Base-by-base conservation (phyloP, 2,329 filamentous ascomycete species). In the Coniella vitis region DNA sequence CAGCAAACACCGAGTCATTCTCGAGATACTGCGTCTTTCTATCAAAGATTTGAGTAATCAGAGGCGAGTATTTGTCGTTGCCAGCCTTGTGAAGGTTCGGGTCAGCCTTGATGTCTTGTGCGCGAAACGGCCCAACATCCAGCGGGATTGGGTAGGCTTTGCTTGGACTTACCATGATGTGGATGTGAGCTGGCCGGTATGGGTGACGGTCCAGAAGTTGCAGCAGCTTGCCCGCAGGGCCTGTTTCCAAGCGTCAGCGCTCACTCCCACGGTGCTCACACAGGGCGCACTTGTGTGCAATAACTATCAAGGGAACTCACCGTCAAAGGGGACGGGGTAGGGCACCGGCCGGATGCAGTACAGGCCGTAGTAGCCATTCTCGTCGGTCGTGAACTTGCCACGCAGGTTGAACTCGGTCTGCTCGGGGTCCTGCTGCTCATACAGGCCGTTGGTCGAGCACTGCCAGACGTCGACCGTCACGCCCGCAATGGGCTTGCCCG, bases 401-500 rank as follows among this genome's bases (percentile, higher is more conserved):
- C 83, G 73, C 29, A 87, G 69, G 60, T 86, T 87, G 66, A 79
- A 78, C 52, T 83, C 81, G 4, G 61, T 56, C 49, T 78, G 74
- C 63, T 86, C 69, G 0, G 78, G 74, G 58, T 87, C 83, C 63
- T 85, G 81, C 65, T 85, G 79, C 65, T 86, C 83, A 56, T 79
- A 79, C 62, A 60, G 64, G 66, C 79, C 72, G 59, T 91, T 90
- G 29, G 87, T 85, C 0, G 80, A 85, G 0, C 86, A 85, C 61
- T 90, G 83, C 87, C 87, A 93, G 45, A 90, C 75, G 60, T 91
- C 87, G 32, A 93, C 74, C 19, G 79, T 73, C 2, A 85, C 85
- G 51, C 74, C 73, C 16, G 75, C 71, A 38, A 91, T 71, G 0
- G 84, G 83, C 64, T 79, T 69, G 46, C 81, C 80, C 0, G 83